Percentiles rank a stretch among this genome's conserved stretches.
Conservation (phyloP, 257 asterid species). For the Forsythia suspensa region DNA sequence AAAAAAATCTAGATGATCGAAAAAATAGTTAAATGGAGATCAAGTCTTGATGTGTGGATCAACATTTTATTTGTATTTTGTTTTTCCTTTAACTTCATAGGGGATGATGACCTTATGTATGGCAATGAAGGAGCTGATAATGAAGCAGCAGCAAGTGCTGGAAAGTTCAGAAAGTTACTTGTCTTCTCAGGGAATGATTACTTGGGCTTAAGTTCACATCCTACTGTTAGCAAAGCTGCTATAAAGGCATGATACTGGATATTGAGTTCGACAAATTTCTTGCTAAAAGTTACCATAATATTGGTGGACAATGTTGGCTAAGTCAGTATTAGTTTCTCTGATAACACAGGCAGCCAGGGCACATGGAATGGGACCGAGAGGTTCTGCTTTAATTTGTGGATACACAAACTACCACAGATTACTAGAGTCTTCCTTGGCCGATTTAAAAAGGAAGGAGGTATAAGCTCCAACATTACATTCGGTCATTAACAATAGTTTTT, state of each 20-base stretch:
- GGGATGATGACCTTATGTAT: conserved; percentile 54
- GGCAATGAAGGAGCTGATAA: conserved; percentile 30
- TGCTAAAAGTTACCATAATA: background rate
- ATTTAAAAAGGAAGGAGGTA: conserved; percentile 87
- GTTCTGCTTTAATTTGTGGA: conserved; percentile 95
- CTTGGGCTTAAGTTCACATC: conserved; percentile 91
- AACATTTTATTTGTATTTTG: background rate
- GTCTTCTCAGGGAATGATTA: conserved; percentile 96
- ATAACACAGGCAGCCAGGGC: conserved; percentile 70
- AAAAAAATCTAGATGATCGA: no score
- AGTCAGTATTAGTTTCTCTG: conserved; percentile 9
- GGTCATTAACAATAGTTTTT: background rate
- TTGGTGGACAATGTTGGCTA: conserved; percentile 1
- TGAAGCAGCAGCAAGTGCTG: conserved; percentile 34
- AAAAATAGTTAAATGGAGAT: background rate
- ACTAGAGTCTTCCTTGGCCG: conserved; percentile 79
- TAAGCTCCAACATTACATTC: conserved; percentile 1
- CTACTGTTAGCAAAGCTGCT: conserved; percentile 74
- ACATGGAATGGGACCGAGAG: conserved; percentile 99
- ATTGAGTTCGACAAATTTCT: conserved; percentile 5
- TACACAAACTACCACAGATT: conserved; percentile 86
- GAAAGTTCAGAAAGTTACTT: conserved; percentile 61
- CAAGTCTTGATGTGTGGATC: background rate
- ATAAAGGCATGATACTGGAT: conserved; percentile 52
- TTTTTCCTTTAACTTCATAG: conserved; percentile 26